phyloP scores from a whole-genome alignment of 176 grass and related monocot species.

The Bothriochloa decipiens region DNA sequence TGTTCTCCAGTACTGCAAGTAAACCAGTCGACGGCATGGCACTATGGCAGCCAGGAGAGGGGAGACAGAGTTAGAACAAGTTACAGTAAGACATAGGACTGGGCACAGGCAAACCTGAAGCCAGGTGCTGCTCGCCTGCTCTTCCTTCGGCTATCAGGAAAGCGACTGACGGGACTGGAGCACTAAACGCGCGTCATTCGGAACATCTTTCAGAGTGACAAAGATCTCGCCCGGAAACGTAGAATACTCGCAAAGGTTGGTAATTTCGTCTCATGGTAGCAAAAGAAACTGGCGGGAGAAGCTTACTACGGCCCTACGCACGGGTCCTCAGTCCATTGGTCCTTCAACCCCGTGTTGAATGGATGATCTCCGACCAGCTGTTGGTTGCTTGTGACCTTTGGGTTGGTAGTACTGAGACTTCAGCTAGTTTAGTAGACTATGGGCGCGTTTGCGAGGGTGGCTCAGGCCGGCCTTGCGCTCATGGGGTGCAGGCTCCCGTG shows the following conservation, averaged over 20 bases:
- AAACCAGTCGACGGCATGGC: background rate
- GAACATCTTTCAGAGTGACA: background rate
- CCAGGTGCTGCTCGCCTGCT: background rate
- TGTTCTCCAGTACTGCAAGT: background rate
- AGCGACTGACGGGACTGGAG: background rate
- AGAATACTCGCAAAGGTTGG: background rate
- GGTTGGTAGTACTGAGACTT: slow-evolving; percentile 8
- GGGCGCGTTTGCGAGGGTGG: no score
- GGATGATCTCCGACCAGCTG: background rate
- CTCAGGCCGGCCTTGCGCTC: no score
- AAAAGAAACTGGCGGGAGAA: background rate
- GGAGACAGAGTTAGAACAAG: background rate
- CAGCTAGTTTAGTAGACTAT: slow-evolving; percentile 13
- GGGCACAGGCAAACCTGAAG: background rate
- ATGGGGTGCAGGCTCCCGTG: no score
- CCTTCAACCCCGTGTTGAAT: slow-evolving; percentile 10
- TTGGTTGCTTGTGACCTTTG: slow-evolving; percentile 4
- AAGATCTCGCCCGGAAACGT: background rate
- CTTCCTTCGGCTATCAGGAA: background rate
- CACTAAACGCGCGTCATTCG: background rate
- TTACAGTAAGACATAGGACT: background rate
- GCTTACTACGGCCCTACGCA: background rate
- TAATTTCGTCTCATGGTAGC: background rate
- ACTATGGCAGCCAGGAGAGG: no score
- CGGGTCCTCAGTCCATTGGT: slow-evolving; percentile 11